Percentiles rank a stretch among this genome's conserved stretches.
These are phyloP conservation scores for Eutrema salsugineum DNA, from an alignment of 441 rosid genomes.

Conservation along the genomic window DNA sequence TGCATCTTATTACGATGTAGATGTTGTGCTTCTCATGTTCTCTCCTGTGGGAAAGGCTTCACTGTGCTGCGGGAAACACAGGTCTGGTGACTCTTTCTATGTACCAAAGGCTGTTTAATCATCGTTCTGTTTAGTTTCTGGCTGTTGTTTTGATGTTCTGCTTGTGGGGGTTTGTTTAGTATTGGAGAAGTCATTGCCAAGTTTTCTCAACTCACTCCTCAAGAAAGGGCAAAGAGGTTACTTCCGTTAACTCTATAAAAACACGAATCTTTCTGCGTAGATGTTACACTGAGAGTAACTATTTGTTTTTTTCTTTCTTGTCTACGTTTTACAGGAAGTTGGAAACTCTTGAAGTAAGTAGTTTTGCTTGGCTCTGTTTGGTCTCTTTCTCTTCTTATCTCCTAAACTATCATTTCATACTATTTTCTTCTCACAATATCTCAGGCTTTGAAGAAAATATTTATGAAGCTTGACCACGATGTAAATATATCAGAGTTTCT, in stretches of 20 bases:
- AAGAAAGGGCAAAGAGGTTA: conserved; percentile 79
- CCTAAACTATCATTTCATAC: neutral
- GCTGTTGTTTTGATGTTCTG: neutral
- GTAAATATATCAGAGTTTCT: conserved; percentile 72
- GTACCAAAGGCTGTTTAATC: neutral
- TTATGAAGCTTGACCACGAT: conserved; percentile 77
- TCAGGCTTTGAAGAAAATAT: conserved; percentile 73
- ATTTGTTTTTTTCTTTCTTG: neutral
- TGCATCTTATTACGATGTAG: conserved; percentile 49
- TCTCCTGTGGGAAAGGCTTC: conserved; percentile 76
- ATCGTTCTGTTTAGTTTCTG: neutral
- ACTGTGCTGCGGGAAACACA: conserved; percentile 54
- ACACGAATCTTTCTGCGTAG: neutral
- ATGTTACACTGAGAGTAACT: neutral
- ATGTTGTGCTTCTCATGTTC: conserved; percentile 78
- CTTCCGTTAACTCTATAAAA: neutral
- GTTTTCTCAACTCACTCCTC: conserved; percentile 71
- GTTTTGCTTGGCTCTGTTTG: conserved; percentile 5
- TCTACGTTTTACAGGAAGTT: conserved; percentile 58
- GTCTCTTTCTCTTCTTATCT: neutral
- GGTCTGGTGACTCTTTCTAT: conserved; percentile 36
- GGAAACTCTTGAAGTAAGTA: conserved; percentile 84
- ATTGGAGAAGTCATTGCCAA: conserved; percentile 70
- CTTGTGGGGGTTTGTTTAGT: conserved; percentile 27
- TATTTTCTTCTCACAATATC: neutral